These are phyloP conservation scores for Rubroshorea leprosula DNA, from an alignment of 345 rosid genomes.

Conservation along the genomic window DNA sequence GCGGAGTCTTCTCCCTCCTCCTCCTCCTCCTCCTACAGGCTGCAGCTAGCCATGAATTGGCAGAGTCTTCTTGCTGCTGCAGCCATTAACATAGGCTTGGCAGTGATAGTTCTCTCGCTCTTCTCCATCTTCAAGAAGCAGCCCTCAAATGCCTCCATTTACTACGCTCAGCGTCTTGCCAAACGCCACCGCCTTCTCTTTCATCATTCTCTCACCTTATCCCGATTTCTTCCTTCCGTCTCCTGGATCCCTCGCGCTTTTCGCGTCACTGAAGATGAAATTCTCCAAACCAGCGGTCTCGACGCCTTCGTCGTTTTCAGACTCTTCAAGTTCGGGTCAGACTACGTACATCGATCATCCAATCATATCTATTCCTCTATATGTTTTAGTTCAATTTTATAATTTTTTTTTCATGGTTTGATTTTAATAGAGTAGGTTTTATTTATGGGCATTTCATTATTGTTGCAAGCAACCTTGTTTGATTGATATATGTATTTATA, in stretches of 20 bases:
- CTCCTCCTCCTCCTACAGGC: too few relatives aligned
- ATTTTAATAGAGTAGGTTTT: too few relatives aligned
- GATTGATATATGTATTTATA: too few relatives aligned
- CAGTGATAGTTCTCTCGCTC: slow-evolving; percentile 52
- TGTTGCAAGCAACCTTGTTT: too few relatives aligned
- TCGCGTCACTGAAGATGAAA: slow-evolving; percentile 65
- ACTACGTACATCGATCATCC: not conserved
- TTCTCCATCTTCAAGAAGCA: slow-evolving; percentile 82
- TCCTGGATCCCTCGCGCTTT: slow-evolving; percentile 77
- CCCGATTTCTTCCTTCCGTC: slow-evolving; percentile 73
- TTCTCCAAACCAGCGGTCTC: slow-evolving; percentile 55
- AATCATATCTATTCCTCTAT: not conserved
- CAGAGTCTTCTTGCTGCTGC: slow-evolving; percentile 75
- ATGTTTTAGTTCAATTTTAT: not conserved
- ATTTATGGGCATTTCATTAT: too few relatives aligned
- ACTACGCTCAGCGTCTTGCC: slow-evolving; percentile 77
- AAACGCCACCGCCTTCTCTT: slow-evolving; percentile 26
- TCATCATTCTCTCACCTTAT: slow-evolving; percentile 29
- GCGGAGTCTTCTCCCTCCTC: too few relatives aligned
- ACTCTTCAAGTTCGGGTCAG: slow-evolving; percentile 87
- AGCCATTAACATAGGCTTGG: slow-evolving; percentile 68
- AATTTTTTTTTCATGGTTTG: too few relatives aligned
- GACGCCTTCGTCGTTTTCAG: slow-evolving; percentile 73
- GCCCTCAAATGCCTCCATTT: slow-evolving; percentile 63
- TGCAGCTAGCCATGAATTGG: slow-evolving; percentile 60